These are phyloP conservation scores for Selaginella tamariscina DNA, from an alignment of 75 land plant species.

Conservation along the genomic window DNA sequence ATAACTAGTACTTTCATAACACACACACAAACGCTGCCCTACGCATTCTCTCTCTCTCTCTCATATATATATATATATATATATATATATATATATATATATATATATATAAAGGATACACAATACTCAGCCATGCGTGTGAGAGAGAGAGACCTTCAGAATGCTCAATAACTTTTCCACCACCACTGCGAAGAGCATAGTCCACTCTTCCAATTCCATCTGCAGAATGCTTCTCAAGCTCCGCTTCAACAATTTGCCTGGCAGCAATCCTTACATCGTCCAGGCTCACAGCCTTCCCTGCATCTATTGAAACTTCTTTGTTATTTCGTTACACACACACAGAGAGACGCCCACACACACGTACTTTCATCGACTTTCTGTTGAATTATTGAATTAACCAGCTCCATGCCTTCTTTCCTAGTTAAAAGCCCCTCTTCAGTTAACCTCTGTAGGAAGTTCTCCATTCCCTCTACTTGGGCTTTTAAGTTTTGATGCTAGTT, in stretches of 20 bases:
- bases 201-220: slow-evolving; percentile 90
- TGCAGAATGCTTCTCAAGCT: slow-evolving; percentile 84
- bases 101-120: too few species aligned
- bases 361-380: slow-evolving; percentile 27
- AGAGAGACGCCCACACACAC: too few species aligned
- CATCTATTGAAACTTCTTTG: too few species aligned
- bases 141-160: neutral
- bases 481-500: neutral
- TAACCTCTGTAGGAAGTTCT: neutral
- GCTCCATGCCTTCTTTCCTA: slow-evolving; percentile 39
- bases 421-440: slow-evolving; percentile 12
- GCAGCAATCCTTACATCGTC: slow-evolving; percentile 61
- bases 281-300: slow-evolving; percentile 34
- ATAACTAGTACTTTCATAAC: too few species aligned
- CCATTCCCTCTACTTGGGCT: neutral
- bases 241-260: slow-evolving; percentile 48
- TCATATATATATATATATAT: too few species aligned
- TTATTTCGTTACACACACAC: too few species aligned
- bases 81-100: too few species aligned
- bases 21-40: too few species aligned
- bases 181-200: slow-evolving; percentile 25
- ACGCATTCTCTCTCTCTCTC: too few species aligned
- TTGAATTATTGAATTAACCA: slow-evolving; percentile 38
- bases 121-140: too few species aligned
- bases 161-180: slow-evolving; percentile 1